phyloP scores from a whole-genome alignment of 352 stramenopile species.

The Saprolegnia diclina region DNA sequence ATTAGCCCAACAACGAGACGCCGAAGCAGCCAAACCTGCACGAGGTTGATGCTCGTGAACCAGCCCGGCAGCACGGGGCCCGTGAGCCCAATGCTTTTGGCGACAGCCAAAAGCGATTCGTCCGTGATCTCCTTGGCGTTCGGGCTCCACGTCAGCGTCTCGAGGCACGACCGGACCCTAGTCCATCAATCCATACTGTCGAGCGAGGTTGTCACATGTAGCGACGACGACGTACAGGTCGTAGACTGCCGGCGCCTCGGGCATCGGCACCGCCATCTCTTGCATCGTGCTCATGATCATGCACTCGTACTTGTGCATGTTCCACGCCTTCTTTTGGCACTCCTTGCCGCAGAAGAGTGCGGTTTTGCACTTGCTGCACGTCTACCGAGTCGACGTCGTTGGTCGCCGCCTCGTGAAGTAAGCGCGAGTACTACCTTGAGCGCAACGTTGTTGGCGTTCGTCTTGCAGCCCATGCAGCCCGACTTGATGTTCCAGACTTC shows the following conservation, averaged over 20 bases:
- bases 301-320: slow-evolving; percentile 55
- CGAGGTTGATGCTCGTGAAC: slow-evolving; percentile 59
- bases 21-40: slow-evolving; percentile 31
- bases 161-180: slow-evolving; percentile 40
- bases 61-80: slow-evolving; percentile 43
- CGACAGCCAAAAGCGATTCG: slow-evolving; percentile 41
- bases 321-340: slow-evolving; percentile 56
- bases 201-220: neutral
- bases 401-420: neutral
- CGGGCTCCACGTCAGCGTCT: slow-evolving; percentile 37
- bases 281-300: slow-evolving; percentile 49
- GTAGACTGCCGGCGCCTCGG: neutral
- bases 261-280: slow-evolving; percentile 24
- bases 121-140: slow-evolving; percentile 36
- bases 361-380: slow-evolving; percentile 49
- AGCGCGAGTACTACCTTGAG: neutral
- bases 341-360: slow-evolving; percentile 60
- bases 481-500: slow-evolving; percentile 37
- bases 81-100: slow-evolving; percentile 49
- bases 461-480: slow-evolving; percentile 19
- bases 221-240: neutral
- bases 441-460: slow-evolving; percentile 20
- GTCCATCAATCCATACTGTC: too few species aligned
- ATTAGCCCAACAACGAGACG: too few species aligned
- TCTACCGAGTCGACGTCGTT: slow-evolving; percentile 30